Base-by-base conservation (phyloP, 371 early-diverging fungal species). In the Apophysomyces sp. region DNA sequence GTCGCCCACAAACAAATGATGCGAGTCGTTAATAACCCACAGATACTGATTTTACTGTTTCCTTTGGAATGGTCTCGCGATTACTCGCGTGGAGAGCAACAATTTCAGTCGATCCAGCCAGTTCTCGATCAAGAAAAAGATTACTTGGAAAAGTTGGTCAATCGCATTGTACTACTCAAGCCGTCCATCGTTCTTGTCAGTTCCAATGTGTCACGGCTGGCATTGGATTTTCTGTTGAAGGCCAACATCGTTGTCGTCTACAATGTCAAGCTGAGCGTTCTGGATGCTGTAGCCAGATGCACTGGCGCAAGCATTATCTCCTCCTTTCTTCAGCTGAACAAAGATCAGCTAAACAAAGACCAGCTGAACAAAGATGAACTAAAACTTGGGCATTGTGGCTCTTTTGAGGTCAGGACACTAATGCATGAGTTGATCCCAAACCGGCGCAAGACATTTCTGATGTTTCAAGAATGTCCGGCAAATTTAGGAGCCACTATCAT, bases 1-100 rank as follows among this genome's bases (percentile, higher is more conserved):
- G 82, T 96, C 4, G 91, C 92, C 0, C 96, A 98, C 74, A 93
- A 94, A 63, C 76, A 80, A 56, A 97, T 97, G 96, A 81, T 87
- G 11, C 77, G 85, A 3, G 74, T 71, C 3, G 69, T 94, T 0
- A 39, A 62, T 0, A 72, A 85, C 15, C 97, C 97, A 1, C 82
- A 88, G 15, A 91, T 98, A 34, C 69, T 97, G 68, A 84, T 96
- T 11, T 69, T 98, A 32, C 85, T 86, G 3, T 94, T 97, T 69
- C 86, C 95, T 1, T 72, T 98, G 51, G 94, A 94, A 56, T 94
- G 93, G 70, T 85, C 89, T 40, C 80, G 90, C n/a, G 80, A 81
- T 0, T 92, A 89, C 67, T 82, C 87, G 36, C 76, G 88, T 7
- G 80, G 82, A 0, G 88, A 90, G 18, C 84, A 85, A 57, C 87